A percentile compares a stretch with the other conserved stretches of the same genome.
These are phyloP conservation scores for Blumeria hordei DNA, from an alignment of 2,329 filamentous ascomycete species.

Conservation along the genomic window DNA sequence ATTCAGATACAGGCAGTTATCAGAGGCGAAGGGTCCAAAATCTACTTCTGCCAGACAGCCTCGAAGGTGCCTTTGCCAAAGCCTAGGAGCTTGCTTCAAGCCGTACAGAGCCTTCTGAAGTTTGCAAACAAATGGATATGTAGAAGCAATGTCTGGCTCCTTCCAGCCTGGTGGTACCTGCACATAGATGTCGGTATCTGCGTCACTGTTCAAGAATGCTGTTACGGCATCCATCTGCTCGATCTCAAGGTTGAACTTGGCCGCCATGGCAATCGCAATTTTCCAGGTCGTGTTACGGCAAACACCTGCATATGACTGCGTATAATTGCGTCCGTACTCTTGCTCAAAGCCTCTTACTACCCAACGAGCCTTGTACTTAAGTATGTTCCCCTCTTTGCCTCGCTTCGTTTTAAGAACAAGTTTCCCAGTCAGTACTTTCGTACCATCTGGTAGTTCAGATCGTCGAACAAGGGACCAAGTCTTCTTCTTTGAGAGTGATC, in stretches of 20 bases:
- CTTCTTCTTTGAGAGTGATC: too few relatives aligned
- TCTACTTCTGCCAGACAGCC: background rate
- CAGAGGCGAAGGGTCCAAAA: background rate
- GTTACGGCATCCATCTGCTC: too few relatives aligned
- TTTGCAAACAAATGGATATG: background rate
- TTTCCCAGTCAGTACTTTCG: background rate
- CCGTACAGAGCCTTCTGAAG: background rate
- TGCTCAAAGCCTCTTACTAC: background rate
- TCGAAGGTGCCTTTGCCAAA: slow-evolving; percentile 1
- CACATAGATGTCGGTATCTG: too few relatives aligned
- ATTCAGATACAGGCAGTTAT: background rate
- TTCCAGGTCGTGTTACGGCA: background rate
- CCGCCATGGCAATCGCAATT: too few relatives aligned
- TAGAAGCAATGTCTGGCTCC: too few relatives aligned
- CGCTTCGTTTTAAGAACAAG: background rate
- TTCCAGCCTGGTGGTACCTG: too few relatives aligned
- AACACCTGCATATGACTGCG: background rate
- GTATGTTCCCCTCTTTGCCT: background rate
- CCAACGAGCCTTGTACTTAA: background rate
- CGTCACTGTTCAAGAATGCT: too few relatives aligned
- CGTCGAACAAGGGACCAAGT: too few relatives aligned
- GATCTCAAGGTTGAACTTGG: too few relatives aligned
- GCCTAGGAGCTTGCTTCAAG: background rate
- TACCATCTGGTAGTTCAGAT: slow-evolving; percentile 1
- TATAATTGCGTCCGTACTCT: background rate